A percentile compares a stretch with the other conserved stretches of the same genome.
Evolutionary conservation across 495 filamentous ascomycete genomes (phyloP).

Genomic region (Stereocaulon alpinum): DNA sequence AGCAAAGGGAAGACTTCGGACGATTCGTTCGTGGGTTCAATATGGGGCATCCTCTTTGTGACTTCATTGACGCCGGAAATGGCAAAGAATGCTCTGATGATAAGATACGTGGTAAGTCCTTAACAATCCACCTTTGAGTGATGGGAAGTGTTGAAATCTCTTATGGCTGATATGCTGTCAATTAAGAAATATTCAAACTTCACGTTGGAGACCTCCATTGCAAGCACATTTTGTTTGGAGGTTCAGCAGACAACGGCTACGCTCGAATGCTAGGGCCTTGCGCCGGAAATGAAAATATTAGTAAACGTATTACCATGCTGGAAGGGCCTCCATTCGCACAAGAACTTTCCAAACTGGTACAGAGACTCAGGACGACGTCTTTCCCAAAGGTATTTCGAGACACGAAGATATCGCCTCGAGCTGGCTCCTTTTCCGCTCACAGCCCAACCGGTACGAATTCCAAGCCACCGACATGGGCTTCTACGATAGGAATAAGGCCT

Average conservation of each 20-base stretch:
- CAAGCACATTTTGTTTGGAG: constrained; percentile 25
- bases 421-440: constrained; percentile 16
- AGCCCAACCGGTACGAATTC: constrained; percentile 14
- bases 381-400: constrained; percentile 25
- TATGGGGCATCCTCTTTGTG: constrained; percentile 23
- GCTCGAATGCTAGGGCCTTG: constrained; percentile 24
- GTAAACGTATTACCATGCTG: constrained; percentile 23
- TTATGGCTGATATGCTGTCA: neutral
- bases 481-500: constrained; percentile 13
- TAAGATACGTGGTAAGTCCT: constrained; percentile 24
- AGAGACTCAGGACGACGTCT: constrained; percentile 19
- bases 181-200: constrained; percentile 23
- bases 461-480: constrained; percentile 21
- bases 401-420: constrained; percentile 16
- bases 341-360: constrained; percentile 21
- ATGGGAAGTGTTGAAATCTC: neutral
- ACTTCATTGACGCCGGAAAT: constrained; percentile 29
- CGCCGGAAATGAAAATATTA: constrained; percentile 9
- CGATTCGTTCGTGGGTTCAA: constrained; percentile 29
- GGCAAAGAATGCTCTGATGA: constrained; percentile 31
- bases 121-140: neutral
- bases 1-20: constrained; percentile 11
- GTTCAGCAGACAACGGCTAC: constrained; percentile 28
- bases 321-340: constrained; percentile 25
- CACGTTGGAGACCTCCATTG: constrained; percentile 24